Base-by-base conservation (phyloP, 176 grass and related monocot genomes). In the Oryza glumipatula region DNA sequence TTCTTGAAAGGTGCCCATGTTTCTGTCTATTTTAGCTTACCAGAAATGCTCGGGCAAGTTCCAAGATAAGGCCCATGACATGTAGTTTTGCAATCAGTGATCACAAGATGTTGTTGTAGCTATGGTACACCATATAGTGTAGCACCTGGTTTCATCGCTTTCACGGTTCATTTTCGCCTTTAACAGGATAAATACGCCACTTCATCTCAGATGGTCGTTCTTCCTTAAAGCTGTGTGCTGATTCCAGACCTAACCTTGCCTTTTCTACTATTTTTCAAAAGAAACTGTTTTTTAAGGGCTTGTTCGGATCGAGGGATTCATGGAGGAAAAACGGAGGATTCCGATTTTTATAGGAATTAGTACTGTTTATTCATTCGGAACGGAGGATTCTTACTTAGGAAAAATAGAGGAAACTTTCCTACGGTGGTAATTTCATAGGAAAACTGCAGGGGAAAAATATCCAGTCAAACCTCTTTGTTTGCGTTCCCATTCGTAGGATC, bases 61-160 rank as follows among this genome's bases (percentile, higher is more conserved):
- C 13, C 46, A 21, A 74, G 69, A 73, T 39, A 52, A 83, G 60
- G 16, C 16, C 22, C 21, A 26, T 67, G 58, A 51, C 26, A 4
- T 74, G 54, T 65, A 49, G 35, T 19, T 76, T 13, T 28, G 32
- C 22, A 1, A 76, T 41, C 30, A 21, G 7, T 35, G 19, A 51
- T 56, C n/a, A 12, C 9, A 43, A 68, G 78, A 33, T 21, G 9
- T 41, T 21, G 9, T 52, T 4, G 52, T 38, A 19, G 54, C 22
- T 22, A 73, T 68, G 39, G 12, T 23, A 33, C 3, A 2, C 61
- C 61, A 52, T 45, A 38, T 36, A 41, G 8, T 11, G 44, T 33
- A 36, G 75, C 75, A 46, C 67, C 22, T 58, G 70, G 68, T 84
- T 84, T 79, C 52, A 3, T 72, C 6, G 15, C 30, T 70, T 38